Evolutionary conservation across 306 rosid species (phyloP).

Genomic region (Inga oerstediana): DNA sequence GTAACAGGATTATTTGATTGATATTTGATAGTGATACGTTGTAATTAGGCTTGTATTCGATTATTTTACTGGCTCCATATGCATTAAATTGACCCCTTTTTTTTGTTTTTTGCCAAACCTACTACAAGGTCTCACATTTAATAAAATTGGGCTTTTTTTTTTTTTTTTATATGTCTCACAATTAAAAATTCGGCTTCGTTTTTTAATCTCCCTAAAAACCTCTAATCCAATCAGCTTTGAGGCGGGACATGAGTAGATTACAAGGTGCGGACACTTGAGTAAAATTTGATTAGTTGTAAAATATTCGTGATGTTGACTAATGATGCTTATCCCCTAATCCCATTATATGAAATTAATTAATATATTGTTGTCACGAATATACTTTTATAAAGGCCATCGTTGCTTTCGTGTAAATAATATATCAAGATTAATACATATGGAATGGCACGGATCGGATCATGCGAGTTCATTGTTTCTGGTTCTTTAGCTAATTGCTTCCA

Average conservation of each 20-base stretch:
- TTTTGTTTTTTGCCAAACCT: too few species aligned
- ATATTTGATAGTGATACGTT: too few species aligned
- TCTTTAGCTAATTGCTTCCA: not conserved
- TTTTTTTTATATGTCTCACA: too few species aligned
- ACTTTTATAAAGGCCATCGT: not conserved
- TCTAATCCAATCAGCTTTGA: not conserved
- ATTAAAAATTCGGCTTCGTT: too few species aligned
- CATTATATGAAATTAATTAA: not conserved
- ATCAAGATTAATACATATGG: not conserved
- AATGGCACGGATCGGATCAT: not conserved
- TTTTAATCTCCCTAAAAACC: not conserved
- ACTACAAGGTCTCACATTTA: too few species aligned
- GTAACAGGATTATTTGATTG: too few species aligned
- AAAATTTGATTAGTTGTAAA: not conserved
- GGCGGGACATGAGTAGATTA: not conserved
- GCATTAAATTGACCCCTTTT: too few species aligned
- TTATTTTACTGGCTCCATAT: too few species aligned
- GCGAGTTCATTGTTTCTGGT: not conserved
- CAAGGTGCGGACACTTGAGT: too few species aligned
- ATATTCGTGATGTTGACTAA: conserved; percentile 8
- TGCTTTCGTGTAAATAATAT: not conserved
- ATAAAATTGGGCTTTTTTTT: too few species aligned
- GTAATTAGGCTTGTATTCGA: too few species aligned
- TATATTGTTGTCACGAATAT: not conserved
- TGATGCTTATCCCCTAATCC: not conserved